Conservation (phyloP, 371 early-diverging fungal species). For the Umbelopsis sp. region DNA sequence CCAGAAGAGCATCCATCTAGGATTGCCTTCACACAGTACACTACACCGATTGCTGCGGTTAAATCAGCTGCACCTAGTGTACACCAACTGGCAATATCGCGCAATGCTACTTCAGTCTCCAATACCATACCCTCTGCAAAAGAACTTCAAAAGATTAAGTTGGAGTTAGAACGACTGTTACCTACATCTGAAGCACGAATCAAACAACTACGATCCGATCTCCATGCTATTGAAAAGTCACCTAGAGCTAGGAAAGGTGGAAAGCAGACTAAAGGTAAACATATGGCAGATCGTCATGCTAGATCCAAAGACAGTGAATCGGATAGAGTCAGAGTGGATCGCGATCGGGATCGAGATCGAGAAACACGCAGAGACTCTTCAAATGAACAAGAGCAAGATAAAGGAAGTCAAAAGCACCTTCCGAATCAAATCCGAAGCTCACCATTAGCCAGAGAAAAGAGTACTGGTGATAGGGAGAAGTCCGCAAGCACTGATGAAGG, state of each 20-base stretch:
- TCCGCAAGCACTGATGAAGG: conserved; percentile 25
- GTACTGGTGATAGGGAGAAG: conserved; percentile 6
- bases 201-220: conserved; percentile 33
- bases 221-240: conserved; percentile 31
- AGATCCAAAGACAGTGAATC: conserved; percentile 6
- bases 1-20: conserved; percentile 18
- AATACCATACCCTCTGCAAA: conserved; percentile 36
- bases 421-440: neutral
- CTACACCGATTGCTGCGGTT: neutral
- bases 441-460: neutral
- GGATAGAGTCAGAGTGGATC: conserved; percentile 6
- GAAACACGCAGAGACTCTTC: neutral
- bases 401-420: neutral
- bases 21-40: conserved; percentile 10
- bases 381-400: neutral
- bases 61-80: conserved; percentile 4
- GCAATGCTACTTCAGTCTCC: neutral
- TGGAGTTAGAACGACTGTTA: conserved; percentile 42
- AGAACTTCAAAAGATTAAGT: conserved; percentile 42
- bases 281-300: neutral
- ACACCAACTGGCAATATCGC: neutral
- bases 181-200: conserved; percentile 38
- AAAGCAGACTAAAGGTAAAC: neutral
- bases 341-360: conserved; percentile 4
- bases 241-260: conserved; percentile 19